Base-by-base conservation (phyloP, 345 rosid genomes). In the Eucalyptus caleyi region DNA sequence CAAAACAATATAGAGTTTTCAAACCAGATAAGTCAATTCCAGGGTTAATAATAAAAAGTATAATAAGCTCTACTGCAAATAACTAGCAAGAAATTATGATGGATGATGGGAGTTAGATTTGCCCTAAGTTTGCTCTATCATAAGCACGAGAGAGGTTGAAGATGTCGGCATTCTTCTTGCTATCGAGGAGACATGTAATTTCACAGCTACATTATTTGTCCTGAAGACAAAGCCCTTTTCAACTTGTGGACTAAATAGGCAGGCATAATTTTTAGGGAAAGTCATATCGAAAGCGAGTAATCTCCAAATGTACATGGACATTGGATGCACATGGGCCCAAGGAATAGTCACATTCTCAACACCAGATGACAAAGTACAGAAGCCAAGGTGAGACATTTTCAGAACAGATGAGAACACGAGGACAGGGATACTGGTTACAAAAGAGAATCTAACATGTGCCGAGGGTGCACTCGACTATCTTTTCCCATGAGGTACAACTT, bases 401-500 rank as follows among this genome's bases (percentile, higher is more conserved):
- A 40, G 30, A 85, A 81, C 87, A 11, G 72, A 34, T 82, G 50
- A 37, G 69, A 53, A 37, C 88, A 8, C 1, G 5, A 40, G 32
- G 27, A 87, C 11, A 16, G 49, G 42, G 47, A 30, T 62, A 8
- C 45, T 65, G 67, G 88, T 77, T 23, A 21, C 85, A 77, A 88
- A 88, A 42, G 42, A 40, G 88, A 51, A 86, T 80, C 89, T 93
- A 93, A 87, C 82, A 90, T 89, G 94, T 90, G 88, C 32, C 62
- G 88, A 96, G 95, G 87, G 54, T 92, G 93, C 90, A 90, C 86
- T 95, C 97, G 10, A 92, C 94, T 85, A 97, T 90, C 94, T 90
- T 94, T 89, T 94, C 96, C 99, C 99, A 96, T 69, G 99, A 96
- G 91, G 92, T 92, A 47, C 94, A 91, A 90, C 94, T 94, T 50